Base-by-base conservation (phyloP, 2,329 filamentous ascomycete species). In the Bisporella sp. region DNA sequence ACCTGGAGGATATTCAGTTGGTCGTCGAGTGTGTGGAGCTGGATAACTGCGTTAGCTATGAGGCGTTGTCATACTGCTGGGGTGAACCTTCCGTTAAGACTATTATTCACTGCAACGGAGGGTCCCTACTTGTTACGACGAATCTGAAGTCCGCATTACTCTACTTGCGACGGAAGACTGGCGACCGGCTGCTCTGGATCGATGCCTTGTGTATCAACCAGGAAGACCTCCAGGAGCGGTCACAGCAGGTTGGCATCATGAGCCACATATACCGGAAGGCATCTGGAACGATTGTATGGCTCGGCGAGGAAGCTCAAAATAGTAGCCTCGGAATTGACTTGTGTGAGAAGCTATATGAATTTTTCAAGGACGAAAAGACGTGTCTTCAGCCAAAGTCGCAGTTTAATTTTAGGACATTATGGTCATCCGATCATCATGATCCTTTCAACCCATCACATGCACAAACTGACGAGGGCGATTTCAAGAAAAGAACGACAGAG, bases 1-100 rank as follows among this genome's bases (percentile, higher is more conserved):
- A 47, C 31, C 45, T 47, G 33, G 45, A 47, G 28, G 45, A 47
- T 47, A 45, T 49, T 11, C 40, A 45, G 40, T 45, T 44, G 32
- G 28, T 12, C 8, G 13, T 49, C 4, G 40, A 49, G 5, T 45
- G 32, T 45, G 41, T 49, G 30, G 31, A 44, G 5, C 47, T 49
- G 21, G 32, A 33, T 12, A 44, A 45, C 31, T 49, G 31, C n/a
- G 32, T 21, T 40, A 40, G 31, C 41, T 49, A 49, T 44, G 48
- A 50, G 33, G 48, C 48, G 31, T 35, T 50, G 21, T 50, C 48
- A 39, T 39, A 39, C 35, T 39, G 35, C 35, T 39, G 35, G 35
- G 35, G 35, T 9, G 35, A 39, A 9, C 9, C 46, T 41, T 41
- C 35, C 12, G 28, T 48, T 3, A 48, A 31, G 35, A 41, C 35